These are phyloP conservation scores for Corrigiola litoralis DNA, from an alignment of 179 eudicot genomes.

Conservation along the genomic window DNA sequence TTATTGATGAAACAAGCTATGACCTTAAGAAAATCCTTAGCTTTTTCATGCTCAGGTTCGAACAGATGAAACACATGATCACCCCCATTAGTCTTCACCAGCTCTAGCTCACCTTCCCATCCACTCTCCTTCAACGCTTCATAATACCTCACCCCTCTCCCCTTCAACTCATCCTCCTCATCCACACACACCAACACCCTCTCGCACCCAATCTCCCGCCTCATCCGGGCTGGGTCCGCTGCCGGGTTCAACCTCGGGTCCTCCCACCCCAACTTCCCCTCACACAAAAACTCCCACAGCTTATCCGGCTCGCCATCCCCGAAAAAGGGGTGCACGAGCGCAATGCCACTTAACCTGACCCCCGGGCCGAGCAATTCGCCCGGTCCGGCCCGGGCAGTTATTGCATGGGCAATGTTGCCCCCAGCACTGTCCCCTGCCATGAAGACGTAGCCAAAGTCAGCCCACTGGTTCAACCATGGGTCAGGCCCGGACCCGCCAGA, in stretches of 20 bases:
- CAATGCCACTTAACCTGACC: slow-evolving; percentile 13
- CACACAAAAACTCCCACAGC: slow-evolving; percentile 35
- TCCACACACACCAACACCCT: slow-evolving; percentile 33
- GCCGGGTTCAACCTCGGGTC: slow-evolving; percentile 28
- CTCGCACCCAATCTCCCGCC: slow-evolving; percentile 18
- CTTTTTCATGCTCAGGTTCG: slow-evolving; percentile 26
- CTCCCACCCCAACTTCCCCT: slow-evolving; percentile 16
- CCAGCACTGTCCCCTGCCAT: slow-evolving; percentile 39
- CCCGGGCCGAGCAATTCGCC: not conserved
- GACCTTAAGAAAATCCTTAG: slow-evolving; percentile 12
- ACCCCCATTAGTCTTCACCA: slow-evolving; percentile 23
- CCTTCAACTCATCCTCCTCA: slow-evolving; percentile 32
- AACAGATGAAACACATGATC: slow-evolving; percentile 30
- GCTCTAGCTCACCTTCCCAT: slow-evolving; percentile 18
- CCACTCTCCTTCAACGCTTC: slow-evolving; percentile 21
- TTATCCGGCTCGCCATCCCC: slow-evolving; percentile 6
- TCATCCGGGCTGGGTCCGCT: slow-evolving; percentile 19
- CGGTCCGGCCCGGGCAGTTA: slow-evolving; percentile 15
- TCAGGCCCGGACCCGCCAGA: not conserved
- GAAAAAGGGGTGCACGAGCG: slow-evolving; percentile 27
- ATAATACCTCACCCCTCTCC: slow-evolving; percentile 25
- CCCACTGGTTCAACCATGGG: slow-evolving; percentile 20
- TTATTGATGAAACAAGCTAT: slow-evolving; percentile 20
- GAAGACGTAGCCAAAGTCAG: slow-evolving; percentile 14
- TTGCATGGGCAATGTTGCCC: slow-evolving; percentile 30